Conservation (phyloP, 2,329 filamentous ascomycete species). For the Beauveria sp. region DNA sequence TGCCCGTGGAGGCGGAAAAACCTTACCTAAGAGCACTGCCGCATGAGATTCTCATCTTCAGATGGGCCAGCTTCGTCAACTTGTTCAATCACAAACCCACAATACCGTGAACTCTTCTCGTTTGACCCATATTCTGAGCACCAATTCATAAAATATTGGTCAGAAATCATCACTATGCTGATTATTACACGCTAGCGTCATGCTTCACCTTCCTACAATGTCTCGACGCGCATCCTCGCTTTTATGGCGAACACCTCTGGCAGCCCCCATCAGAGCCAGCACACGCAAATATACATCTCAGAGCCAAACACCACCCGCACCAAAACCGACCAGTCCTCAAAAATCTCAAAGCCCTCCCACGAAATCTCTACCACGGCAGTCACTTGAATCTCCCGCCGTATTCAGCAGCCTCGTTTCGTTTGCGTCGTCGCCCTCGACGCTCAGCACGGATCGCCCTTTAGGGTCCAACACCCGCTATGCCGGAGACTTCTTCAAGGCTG, state of each 20-base stretch:
- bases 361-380: neutral
- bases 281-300: neutral
- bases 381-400: neutral
- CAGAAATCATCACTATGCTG: neutral
- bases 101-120: neutral
- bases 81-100: neutral
- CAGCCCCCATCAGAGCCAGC: neutral
- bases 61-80: neutral
- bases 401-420: constrained; percentile 7
- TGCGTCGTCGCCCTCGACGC: constrained; percentile 4
- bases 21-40: neutral
- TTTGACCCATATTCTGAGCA: no score
- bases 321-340: neutral
- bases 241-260: neutral
- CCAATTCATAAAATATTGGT: neutral
- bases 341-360: neutral
- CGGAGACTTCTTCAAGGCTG: constrained; percentile 25
- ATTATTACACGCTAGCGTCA: neutral
- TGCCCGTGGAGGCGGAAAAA: neutral
- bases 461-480: constrained; percentile 14
- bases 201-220: neutral
- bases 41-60: neutral
- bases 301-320: neutral
- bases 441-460: neutral
- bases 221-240: neutral